A percentile compares a stretch with the other conserved stretches of the same genome.
These are phyloP conservation scores for Gilbertella persicaria DNA, from an alignment of 371 early-diverging fungal genomes.

Conservation along the genomic window DNA sequence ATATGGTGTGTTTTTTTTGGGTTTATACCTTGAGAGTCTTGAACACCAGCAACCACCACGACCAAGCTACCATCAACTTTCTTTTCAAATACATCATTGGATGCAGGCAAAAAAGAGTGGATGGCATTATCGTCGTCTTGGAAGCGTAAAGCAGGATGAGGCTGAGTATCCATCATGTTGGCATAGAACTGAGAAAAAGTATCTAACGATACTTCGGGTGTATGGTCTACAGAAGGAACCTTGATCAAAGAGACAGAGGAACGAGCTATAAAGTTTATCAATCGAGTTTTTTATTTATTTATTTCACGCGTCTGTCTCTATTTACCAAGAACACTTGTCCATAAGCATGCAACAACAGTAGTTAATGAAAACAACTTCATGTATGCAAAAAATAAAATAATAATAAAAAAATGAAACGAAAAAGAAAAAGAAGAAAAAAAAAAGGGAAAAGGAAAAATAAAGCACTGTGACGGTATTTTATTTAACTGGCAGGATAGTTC, in stretches of 20 bases:
- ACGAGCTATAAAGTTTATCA: conserved; percentile 27
- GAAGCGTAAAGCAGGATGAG: conserved; percentile 15
- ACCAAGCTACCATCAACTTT: conserved; percentile 25
- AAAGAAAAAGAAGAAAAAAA: conserved; percentile 1
- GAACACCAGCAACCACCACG: conserved; percentile 23
- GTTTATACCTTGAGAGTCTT: conserved; percentile 18
- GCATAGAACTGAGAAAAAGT: conserved; percentile 27
- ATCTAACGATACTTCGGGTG: conserved; percentile 21
- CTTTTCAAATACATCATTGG: conserved; percentile 17
- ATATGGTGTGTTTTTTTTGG: neutral
- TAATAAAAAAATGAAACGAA: conserved; percentile 5
- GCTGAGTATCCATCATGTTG: conserved; percentile 27
- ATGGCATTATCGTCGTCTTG: conserved; percentile 11
- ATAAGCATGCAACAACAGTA: conserved; percentile 23
- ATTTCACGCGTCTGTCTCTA: neutral
- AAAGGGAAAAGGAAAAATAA: conserved; percentile 1
- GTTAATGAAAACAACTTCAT: conserved; percentile 29
- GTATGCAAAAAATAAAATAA: conserved; percentile 5
- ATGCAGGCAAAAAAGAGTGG: conserved; percentile 4
- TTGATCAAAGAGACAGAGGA: conserved; percentile 24
- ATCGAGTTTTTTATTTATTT: neutral
- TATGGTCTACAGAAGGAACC: neutral
- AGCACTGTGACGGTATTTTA: conserved; percentile 1
- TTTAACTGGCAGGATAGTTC: conserved; percentile 4
- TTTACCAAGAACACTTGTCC: conserved; percentile 24